phyloP scores from a whole-genome alignment of 441 rosid species.

The Syzygium syzygioides region DNA sequence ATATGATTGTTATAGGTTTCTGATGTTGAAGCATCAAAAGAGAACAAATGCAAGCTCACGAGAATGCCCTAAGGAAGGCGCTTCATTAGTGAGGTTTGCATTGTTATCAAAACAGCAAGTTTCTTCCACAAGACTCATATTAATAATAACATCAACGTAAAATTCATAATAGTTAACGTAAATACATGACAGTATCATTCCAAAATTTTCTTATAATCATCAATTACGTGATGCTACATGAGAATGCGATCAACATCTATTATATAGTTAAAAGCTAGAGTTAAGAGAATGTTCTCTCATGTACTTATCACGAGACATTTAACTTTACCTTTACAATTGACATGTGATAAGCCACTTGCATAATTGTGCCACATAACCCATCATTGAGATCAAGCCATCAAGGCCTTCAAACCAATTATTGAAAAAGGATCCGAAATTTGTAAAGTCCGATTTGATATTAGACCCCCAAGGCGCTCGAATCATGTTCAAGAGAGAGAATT shows the following conservation, averaged over 20 bases:
- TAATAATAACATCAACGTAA: too few species aligned
- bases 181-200: neutral
- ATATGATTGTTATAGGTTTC: constrained; percentile 43
- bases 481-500: neutral
- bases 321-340: neutral
- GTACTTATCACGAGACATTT: neutral
- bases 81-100: constrained; percentile 55
- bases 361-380: fast-evolving
- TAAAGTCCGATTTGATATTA: neutral
- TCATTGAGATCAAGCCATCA: neutral
- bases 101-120: fast-evolving
- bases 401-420: neutral
- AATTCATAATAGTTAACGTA: neutral
- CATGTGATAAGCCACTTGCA: neutral
- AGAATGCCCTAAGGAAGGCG: constrained; percentile 71
- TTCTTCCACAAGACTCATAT: neutral
- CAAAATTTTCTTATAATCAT: neutral
- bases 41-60: constrained; percentile 48
- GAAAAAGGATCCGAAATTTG: neutral
- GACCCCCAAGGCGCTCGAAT: neutral
- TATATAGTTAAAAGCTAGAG: neutral
- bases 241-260: neutral
- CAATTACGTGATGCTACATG: neutral
- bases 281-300: neutral
- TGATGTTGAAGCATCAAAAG: constrained; percentile 42